Evolutionary conservation across 2,329 filamentous ascomycete species (phyloP), one percentile per base, ranked within the genome.

Genomic region (Pseudogymnoascus verrucosus): DNA sequence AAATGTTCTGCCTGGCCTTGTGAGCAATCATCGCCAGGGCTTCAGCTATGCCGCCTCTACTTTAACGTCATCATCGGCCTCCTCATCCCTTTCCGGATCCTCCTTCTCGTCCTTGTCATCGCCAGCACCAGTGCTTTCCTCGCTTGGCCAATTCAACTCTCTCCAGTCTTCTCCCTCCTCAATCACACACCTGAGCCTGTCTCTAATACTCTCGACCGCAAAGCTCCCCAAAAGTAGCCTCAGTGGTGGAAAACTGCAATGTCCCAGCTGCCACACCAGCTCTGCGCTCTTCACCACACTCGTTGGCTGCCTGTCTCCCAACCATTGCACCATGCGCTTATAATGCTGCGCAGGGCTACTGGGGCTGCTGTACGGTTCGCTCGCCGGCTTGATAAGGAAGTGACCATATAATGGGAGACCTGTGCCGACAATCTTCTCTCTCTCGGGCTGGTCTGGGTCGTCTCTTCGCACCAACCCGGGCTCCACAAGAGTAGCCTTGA

Each of bases 151-250:
- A 73, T 90, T 90, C 31, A 96, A 78, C 72, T 93, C 88, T 71
- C 93, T 95, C 91, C 91, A 96, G 73, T 96, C 91, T 76, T 96
- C 91, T 68, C 96, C 84, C 78, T 99, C 95, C 76, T 98, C 95
- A 11, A 93, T 97, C 42, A 98, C 91, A 66, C 89, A 93, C 68
- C 91, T 84, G 71, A 98, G 77, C 19, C 93, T 83, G 77, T 99
- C 95, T 14, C 95, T 82, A 61, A 98, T 96, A 74, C 93, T 97
- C 75, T 99, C 93, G 39, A 98, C 93, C 1, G 95, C 93, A 77
- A 96, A 98, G 68, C 88, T 96, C 0, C 95, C 95, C 23, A 98
- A 76, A n/a, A 97, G 78, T 64, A 99, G 77, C 36, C 95, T 80
- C 67, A 98, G 75, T 0, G 95, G 95, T 60, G 95, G 95, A 73